Conservation (phyloP, 2,329 filamentous ascomycete species). For the Diaporthe australafricana region DNA sequence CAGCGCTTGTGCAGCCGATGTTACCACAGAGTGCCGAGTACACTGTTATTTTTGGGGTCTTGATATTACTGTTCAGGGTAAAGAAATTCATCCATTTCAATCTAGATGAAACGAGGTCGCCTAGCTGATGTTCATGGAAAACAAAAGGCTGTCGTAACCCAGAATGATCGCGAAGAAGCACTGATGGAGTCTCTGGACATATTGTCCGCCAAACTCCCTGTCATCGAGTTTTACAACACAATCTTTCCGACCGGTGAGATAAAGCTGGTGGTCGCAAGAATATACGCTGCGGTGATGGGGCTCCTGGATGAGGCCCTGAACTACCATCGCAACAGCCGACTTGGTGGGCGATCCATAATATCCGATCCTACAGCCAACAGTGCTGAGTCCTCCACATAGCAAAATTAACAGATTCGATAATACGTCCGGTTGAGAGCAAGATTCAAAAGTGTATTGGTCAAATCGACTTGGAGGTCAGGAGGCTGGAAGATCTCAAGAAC, state of each 20-base stretch:
- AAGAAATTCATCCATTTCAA: not conserved
- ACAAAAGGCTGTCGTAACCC: not conserved
- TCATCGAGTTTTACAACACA: not conserved
- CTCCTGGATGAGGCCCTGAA: not conserved
- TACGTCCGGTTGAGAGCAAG: not conserved
- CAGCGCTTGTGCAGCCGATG: not conserved
- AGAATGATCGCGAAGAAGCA: not conserved
- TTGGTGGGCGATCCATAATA: not conserved
- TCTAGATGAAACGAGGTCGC: too few relatives aligned
- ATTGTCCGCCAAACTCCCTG: not conserved
- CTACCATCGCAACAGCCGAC: not conserved
- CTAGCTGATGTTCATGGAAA: not conserved
- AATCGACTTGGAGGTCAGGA: not conserved
- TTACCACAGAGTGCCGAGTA: conserved; percentile 4
- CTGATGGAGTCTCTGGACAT: not conserved
- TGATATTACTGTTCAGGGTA: not conserved
- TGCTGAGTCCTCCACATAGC: not conserved
- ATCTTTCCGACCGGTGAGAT: not conserved
- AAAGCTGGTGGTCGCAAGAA: not conserved
- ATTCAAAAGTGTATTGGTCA: not conserved
- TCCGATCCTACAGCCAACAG: not conserved
- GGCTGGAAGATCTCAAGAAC: not conserved
- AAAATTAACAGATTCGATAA: not conserved
- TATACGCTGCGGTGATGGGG: not conserved
- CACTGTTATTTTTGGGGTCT: not conserved